phyloP scores from a whole-genome alignment of 2,329 filamentous ascomycete species.

The Fusarium sp. region DNA sequence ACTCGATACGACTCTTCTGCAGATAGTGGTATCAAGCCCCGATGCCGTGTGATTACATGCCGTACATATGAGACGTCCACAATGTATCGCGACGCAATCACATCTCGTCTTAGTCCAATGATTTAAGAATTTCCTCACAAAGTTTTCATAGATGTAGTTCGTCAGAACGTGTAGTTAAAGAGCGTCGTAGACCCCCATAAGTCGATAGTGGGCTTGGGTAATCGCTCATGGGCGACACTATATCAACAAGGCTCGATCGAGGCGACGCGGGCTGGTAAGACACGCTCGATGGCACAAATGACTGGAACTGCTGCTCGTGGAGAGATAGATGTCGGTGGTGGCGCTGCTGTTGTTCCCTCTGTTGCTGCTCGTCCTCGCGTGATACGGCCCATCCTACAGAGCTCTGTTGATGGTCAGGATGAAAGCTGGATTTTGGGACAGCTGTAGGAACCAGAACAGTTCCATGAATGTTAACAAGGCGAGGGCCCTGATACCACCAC shows the following conservation, averaged over 20 bases:
- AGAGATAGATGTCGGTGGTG: slow-evolving; percentile 24
- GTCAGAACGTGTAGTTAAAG: slow-evolving; percentile 44
- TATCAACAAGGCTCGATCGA: slow-evolving; percentile 36
- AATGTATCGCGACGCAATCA: not conserved
- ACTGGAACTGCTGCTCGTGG: slow-evolving; percentile 19
- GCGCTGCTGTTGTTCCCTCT: slow-evolving; percentile 11
- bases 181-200: slow-evolving; percentile 38
- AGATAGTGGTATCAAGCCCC: no score
- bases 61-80: not conserved
- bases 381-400: slow-evolving; percentile 37
- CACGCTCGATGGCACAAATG: slow-evolving; percentile 21
- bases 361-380: slow-evolving; percentile 8
- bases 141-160: slow-evolving; percentile 33
- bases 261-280: slow-evolving; percentile 31
- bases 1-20: no score
- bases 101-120: no score
- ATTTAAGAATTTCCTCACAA: not conserved
- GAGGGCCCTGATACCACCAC: slow-evolving; percentile 65
- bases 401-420: slow-evolving; percentile 24
- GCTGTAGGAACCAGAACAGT: slow-evolving; percentile 33
- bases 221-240: slow-evolving; percentile 44
- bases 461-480: slow-evolving; percentile 42
- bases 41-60: no score
- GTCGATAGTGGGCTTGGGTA: slow-evolving; percentile 41
- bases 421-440: slow-evolving; percentile 23